A percentile compares a stretch with the other conserved stretches of the same genome.
Evolutionary conservation across 2,329 filamentous ascomycete species (phyloP).

Genomic region (Phyllosticta paracitricarpa): DNA sequence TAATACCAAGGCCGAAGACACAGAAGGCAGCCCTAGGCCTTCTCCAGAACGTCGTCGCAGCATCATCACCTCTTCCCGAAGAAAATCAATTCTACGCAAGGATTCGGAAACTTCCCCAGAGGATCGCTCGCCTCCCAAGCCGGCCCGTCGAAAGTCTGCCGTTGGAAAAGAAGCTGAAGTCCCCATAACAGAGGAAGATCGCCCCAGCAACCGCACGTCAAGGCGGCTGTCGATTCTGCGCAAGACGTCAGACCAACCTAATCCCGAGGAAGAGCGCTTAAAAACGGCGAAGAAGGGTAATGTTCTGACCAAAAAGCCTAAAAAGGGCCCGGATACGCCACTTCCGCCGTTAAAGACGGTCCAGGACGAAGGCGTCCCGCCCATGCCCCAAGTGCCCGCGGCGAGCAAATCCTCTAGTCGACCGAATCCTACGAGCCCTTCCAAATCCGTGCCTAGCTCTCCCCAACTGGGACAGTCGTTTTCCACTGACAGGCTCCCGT

Average conservation of each 20-base stretch:
- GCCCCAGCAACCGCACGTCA: slow-evolving; percentile 1
- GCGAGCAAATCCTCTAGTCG: not conserved
- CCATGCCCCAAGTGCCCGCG: not conserved
- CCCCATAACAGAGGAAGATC: slow-evolving; percentile 11
- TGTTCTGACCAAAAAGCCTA: slow-evolving; percentile 26
- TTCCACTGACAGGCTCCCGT: slow-evolving; percentile 37
- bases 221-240: slow-evolving; percentile 5
- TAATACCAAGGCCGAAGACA: slow-evolving; percentile 11
- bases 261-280: not conserved
- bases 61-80: slow-evolving; percentile 4
- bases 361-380: slow-evolving; percentile 3
- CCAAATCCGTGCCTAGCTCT: slow-evolving; percentile 6
- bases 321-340: slow-evolving; percentile 16
- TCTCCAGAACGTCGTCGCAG: slow-evolving; percentile 7
- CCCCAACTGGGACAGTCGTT: slow-evolving; percentile 30
- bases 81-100: slow-evolving; percentile 10
- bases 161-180: slow-evolving; percentile 10
- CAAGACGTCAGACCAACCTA: not conserved
- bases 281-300: slow-evolving; percentile 13
- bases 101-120: slow-evolving; percentile 5
- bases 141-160: slow-evolving; percentile 3
- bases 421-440: not conserved
- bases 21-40: slow-evolving; percentile 2
- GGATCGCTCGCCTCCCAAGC: not conserved
- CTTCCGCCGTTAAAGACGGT: not conserved